These are phyloP conservation scores for Myriosclerotinia scirpicola DNA, from an alignment of 2,329 filamentous ascomycete genomes.

Conservation along the genomic window DNA sequence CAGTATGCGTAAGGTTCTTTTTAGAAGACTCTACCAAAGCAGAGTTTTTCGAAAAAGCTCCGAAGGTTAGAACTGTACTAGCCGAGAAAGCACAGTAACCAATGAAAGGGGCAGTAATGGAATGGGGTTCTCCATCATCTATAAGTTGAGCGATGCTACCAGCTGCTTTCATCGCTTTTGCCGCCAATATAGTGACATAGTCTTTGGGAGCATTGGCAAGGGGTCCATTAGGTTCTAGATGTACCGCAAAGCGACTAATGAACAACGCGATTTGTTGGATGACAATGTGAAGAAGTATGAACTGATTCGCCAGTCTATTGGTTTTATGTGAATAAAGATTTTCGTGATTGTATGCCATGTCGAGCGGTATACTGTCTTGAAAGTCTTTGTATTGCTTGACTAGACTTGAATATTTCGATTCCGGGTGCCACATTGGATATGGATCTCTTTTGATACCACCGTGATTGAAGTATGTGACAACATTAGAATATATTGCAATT, in stretches of 20 bases:
- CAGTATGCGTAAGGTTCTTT: slow-evolving; percentile 80
- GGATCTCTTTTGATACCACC: slow-evolving; percentile 79
- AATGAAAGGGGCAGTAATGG: slow-evolving; percentile 85
- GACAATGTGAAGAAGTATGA: slow-evolving; percentile 86
- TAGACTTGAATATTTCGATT: slow-evolving; percentile 74
- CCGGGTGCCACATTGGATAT: slow-evolving; percentile 75
- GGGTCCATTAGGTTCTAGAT: slow-evolving; percentile 58
- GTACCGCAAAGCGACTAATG: slow-evolving; percentile 80
- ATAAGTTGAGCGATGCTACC: slow-evolving; percentile 84
- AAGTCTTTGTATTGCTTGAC: slow-evolving; percentile 71
- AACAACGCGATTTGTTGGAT: slow-evolving; percentile 89
- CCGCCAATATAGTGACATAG: slow-evolving; percentile 74
- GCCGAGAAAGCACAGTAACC: slow-evolving; percentile 94
- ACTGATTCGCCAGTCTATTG: slow-evolving; percentile 85
- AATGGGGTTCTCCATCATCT: slow-evolving; percentile 74
- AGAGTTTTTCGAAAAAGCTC: slow-evolving; percentile 82
- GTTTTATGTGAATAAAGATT: slow-evolving; percentile 84
- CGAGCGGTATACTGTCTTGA: slow-evolving; percentile 64
- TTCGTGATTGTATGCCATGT: slow-evolving; percentile 72
- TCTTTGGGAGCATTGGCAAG: slow-evolving; percentile 63
- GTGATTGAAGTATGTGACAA: slow-evolving; percentile 87
- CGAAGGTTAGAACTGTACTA: slow-evolving; percentile 90
- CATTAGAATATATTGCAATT: slow-evolving; percentile 84
- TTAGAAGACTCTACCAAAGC: slow-evolving; percentile 76
- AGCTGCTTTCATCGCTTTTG: slow-evolving; percentile 78